A percentile compares a stretch with the other conserved stretches of the same genome.
These are phyloP conservation scores for Stagonosporopsis tanaceti DNA, from an alignment of 2,329 filamentous ascomycete species.

Conservation along the genomic window DNA sequence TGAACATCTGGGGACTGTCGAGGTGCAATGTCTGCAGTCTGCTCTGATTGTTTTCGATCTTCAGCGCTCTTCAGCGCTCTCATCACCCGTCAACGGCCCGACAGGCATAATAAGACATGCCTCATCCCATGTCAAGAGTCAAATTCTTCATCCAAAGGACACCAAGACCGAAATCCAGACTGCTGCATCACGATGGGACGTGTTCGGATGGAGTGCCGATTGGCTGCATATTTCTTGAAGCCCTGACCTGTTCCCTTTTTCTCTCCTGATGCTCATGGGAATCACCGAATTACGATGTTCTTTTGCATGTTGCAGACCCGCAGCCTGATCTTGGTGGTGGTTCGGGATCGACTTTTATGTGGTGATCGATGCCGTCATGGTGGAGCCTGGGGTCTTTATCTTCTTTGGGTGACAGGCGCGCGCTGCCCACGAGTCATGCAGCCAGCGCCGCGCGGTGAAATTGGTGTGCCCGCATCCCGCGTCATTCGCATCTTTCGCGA, in stretches of 20 bases:
- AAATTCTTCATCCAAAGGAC: conserved; percentile 1
- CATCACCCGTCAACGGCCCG: conserved; percentile 7
- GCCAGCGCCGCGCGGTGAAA: conserved; percentile 13
- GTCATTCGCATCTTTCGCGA: conserved; percentile 18
- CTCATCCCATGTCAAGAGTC: not conserved
- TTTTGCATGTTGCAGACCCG: conserved; percentile 12
- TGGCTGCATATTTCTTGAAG: not conserved
- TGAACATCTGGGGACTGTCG: not conserved
- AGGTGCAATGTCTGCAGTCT: not conserved
- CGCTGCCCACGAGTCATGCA: conserved; percentile 15
- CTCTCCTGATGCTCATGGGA: conserved; percentile 11
- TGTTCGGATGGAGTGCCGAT: conserved; percentile 9
- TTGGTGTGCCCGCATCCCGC: conserved; percentile 14
- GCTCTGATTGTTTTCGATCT: conserved; percentile 7
- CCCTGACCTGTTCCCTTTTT: conserved; percentile 3
- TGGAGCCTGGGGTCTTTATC: conserved; percentile 10
- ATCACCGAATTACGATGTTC: conserved; percentile 9
- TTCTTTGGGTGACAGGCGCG: conserved; percentile 11
- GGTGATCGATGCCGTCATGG: conserved; percentile 22
- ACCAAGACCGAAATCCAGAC: not conserved
- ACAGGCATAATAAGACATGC: conserved; percentile 5
- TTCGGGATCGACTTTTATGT: conserved; percentile 17
- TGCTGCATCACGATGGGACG: conserved; percentile 1
- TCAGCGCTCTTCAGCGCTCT: not conserved
- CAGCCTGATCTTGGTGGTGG: not conserved